These are phyloP conservation scores for Tuber borchii DNA, from an alignment of 495 filamentous ascomycete species.

Conservation along the genomic window DNA sequence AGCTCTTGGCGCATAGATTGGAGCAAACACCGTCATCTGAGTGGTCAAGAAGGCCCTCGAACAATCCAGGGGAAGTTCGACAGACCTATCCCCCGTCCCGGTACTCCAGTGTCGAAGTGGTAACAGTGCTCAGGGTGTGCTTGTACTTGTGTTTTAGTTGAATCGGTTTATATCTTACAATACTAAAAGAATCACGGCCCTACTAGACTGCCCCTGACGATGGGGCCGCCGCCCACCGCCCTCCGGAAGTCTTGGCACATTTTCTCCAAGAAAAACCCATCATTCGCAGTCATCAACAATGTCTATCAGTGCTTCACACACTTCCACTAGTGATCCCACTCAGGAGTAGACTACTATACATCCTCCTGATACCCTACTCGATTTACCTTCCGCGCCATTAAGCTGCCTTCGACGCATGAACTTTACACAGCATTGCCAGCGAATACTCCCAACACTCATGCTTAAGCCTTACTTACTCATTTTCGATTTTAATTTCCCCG, in stretches of 20 bases:
- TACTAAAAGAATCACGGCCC: background rate
- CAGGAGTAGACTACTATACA: background rate
- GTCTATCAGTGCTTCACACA: background rate
- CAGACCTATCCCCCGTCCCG: too few species aligned
- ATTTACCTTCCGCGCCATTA: background rate
- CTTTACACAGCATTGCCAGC: slow-evolving; percentile 2
- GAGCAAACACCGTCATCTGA: too few species aligned
- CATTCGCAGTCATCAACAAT: background rate
- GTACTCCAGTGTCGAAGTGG: background rate
- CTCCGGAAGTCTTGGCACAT: background rate
- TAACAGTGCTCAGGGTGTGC: background rate
- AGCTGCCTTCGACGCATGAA: background rate
- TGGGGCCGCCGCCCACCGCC: background rate
- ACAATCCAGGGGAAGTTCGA: too few species aligned
- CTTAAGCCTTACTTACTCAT: background rate
- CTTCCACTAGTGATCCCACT: background rate
- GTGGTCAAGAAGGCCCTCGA: too few species aligned
- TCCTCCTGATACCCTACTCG: background rate
- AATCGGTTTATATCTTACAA: background rate
- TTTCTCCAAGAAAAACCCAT: background rate
- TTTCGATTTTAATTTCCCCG: background rate
- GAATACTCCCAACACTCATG: background rate
- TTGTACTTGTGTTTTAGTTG: background rate
- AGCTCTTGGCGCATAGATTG: too few species aligned
- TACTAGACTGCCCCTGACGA: background rate